Evolutionary conservation across 495 filamentous ascomycete species (phyloP).

Genomic region (Lophium mytilinum): DNA sequence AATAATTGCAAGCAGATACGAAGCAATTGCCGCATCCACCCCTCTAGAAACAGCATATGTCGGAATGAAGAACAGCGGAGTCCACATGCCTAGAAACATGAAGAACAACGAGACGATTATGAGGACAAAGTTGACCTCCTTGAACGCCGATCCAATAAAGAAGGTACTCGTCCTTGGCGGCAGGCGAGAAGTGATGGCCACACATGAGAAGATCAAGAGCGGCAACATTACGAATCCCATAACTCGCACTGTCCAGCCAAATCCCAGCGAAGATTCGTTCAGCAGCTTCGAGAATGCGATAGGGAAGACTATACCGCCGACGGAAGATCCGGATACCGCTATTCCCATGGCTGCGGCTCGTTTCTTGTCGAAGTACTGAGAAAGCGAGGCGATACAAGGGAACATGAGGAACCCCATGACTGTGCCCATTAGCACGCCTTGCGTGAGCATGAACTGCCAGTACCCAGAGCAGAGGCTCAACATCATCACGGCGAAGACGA

Average conservation of each 20-base stretch:
- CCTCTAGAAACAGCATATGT: slow-evolving; percentile 43
- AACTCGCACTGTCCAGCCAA: slow-evolving; percentile 54
- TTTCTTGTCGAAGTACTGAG: slow-evolving; percentile 48
- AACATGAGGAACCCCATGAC: slow-evolving; percentile 43
- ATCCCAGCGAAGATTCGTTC: slow-evolving; percentile 36
- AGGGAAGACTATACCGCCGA: slow-evolving; percentile 32
- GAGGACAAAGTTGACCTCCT: slow-evolving; percentile 29
- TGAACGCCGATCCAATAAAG: slow-evolving; percentile 10
- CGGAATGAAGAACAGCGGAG: slow-evolving; percentile 50
- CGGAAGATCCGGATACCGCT: slow-evolving; percentile 43
- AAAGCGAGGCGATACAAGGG: slow-evolving; percentile 45
- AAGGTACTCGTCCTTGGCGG: slow-evolving; percentile 24
- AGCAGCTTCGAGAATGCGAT: slow-evolving; percentile 25
- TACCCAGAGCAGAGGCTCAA: slow-evolving; percentile 47
- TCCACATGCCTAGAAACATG: slow-evolving; percentile 45
- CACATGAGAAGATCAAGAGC: slow-evolving; percentile 30
- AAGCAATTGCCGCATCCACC: slow-evolving; percentile 38
- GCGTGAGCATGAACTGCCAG: slow-evolving; percentile 54
- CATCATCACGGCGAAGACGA: slow-evolving; percentile 48
- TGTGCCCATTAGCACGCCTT: slow-evolving; percentile 49
- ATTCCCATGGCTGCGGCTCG: slow-evolving; percentile 49
- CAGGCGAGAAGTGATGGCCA: slow-evolving; percentile 28
- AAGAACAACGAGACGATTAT: slow-evolving; percentile 37
- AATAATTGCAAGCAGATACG: slow-evolving; percentile 26
- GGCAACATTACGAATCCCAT: slow-evolving; percentile 49